A percentile compares a stretch with the other conserved stretches of the same genome.
Conservation (phyloP, 306 rosid species). For the Glycine soja region DNA sequence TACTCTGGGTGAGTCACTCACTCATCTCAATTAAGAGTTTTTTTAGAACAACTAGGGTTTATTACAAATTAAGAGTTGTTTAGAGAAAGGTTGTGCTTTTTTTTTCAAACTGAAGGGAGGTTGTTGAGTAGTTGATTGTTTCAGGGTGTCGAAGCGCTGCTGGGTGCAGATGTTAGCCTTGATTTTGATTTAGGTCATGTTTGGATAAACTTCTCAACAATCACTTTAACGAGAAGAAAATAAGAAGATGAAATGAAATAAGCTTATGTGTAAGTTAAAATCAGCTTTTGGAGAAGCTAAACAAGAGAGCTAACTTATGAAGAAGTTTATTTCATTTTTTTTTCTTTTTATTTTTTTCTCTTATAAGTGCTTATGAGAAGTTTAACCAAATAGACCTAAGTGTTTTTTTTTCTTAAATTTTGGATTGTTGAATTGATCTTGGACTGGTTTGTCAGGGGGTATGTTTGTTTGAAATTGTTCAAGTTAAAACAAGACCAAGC, state of each 20-base stretch:
- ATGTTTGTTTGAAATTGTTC: constrained; percentile 97
- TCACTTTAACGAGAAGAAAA: not conserved
- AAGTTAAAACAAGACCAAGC: constrained; percentile 99
- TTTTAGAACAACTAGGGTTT: not conserved
- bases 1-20: constrained; percentile 74
- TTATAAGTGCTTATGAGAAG: not conserved
- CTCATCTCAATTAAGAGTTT: not conserved
- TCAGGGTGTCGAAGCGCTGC: constrained; percentile 47
- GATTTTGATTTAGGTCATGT: constrained; percentile 17
- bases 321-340: not conserved
- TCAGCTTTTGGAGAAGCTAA: not conserved
- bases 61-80: not conserved
- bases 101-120: constrained; percentile 38
- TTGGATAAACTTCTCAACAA: not conserved
- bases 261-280: not conserved
- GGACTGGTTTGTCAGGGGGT: constrained; percentile 99
- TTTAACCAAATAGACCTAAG: not conserved
- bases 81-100: not conserved
- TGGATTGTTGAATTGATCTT: constrained; percentile 66
- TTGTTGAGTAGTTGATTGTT: constrained; percentile 33
- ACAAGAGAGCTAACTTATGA: not conserved
- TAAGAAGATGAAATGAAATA: not conserved
- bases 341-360: not conserved
- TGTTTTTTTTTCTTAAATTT: constrained; percentile 39
- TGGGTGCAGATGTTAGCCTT: constrained; percentile 42